Conservation (phyloP, 139 green algal species). For the Coelastrella sp. region DNA sequence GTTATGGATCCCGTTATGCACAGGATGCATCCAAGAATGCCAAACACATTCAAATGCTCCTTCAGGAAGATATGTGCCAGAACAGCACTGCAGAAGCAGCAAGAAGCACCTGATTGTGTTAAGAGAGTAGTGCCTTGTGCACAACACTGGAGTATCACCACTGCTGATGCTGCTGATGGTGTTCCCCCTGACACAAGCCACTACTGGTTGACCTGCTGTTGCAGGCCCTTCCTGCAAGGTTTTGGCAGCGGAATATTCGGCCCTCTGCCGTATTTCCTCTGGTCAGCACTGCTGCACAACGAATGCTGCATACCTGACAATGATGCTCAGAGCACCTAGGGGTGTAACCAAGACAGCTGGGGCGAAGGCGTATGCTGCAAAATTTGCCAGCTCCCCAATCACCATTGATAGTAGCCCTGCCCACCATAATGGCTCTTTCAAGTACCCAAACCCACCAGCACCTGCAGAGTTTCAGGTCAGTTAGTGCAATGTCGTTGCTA, state of each 20-base stretch:
- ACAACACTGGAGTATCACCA: too few relatives aligned
- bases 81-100: slow-evolving; percentile 77
- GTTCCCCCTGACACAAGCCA: background rate
- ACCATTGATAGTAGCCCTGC: slow-evolving; percentile 93
- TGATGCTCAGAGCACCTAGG: slow-evolving; percentile 90
- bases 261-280: too few relatives aligned
- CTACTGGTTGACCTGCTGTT: too few relatives aligned
- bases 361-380: slow-evolving; percentile 98
- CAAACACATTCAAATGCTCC: slow-evolving; percentile 94
- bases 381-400: slow-evolving; percentile 94
- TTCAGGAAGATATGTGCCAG: slow-evolving; percentile 93
- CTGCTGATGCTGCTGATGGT: too few relatives aligned
- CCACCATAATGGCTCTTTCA: slow-evolving; percentile 97
- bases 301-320: slow-evolving; percentile 77
- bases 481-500: background rate
- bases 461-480: slow-evolving; percentile 62
- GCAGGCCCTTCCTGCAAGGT: too few relatives aligned
- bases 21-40: slow-evolving; percentile 92
- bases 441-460: slow-evolving; percentile 94
- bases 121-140: too few relatives aligned
- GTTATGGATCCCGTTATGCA: slow-evolving; percentile 91
- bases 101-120: background rate
- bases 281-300: background rate
- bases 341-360: slow-evolving; percentile 96
- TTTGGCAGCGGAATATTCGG: too few relatives aligned